A percentile compares a stretch with the other conserved stretches of the same genome.
Conservation (phyloP, 331 rosid genomes). For the Stylosanthes scabra region DNA sequence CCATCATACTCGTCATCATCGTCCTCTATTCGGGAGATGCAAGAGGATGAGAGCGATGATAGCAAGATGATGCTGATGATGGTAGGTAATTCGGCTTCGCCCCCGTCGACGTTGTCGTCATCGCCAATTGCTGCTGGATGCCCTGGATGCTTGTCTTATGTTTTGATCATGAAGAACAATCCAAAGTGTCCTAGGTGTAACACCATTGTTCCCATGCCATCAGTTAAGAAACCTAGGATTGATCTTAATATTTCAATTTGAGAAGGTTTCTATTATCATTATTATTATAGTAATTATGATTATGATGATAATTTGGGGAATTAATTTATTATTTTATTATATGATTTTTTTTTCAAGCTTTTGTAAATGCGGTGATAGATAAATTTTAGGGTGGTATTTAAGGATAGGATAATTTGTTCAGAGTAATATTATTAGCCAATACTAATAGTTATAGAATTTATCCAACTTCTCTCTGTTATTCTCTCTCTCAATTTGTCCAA, state of each 20-base stretch:
- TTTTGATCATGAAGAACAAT: conserved; percentile 79
- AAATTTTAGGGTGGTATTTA: conserved; percentile 43
- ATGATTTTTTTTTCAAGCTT: conserved; percentile 30
- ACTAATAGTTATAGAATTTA: too few relatives aligned
- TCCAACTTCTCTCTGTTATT: too few relatives aligned
- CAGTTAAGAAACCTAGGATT: conserved; percentile 83
- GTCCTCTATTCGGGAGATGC: conserved; percentile 70
- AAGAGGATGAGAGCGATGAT: conserved; percentile 69
- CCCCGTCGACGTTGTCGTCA: conserved; percentile 27
- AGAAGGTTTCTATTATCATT: neutral
- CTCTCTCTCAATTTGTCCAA: too few relatives aligned
- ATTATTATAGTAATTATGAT: neutral
- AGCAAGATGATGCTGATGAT: neutral
- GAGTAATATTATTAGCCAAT: conserved; percentile 35
- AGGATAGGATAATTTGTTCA: conserved; percentile 49
- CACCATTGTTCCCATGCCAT: conserved; percentile 71
- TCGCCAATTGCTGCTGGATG: conserved; percentile 93
- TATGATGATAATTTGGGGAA: conserved; percentile 22
- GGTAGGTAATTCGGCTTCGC: too few relatives aligned
- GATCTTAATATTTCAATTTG: conserved; percentile 87
- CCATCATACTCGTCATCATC: conserved; percentile 74
- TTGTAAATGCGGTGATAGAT: conserved; percentile 73
- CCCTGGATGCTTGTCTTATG: conserved; percentile 93
- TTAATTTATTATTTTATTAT: conserved; percentile 26
- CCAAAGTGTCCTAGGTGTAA: conserved; percentile 94